phyloP scores from a whole-genome alignment of 345 rosid species.

The Laguncularia racemosa region DNA sequence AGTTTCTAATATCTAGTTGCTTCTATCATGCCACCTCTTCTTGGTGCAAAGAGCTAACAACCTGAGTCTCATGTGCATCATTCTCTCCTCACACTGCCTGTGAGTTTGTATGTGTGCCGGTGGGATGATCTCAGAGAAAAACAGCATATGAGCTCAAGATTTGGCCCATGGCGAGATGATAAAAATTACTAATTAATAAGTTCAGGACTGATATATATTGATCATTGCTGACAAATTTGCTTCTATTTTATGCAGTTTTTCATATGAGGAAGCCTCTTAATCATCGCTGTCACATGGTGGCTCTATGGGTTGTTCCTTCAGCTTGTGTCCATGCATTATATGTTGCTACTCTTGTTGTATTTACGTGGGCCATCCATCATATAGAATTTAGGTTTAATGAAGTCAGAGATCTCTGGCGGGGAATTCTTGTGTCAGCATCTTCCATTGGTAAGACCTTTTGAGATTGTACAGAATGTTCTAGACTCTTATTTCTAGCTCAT shows the following conservation, averaged over 20 bases:
- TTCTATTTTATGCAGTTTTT: slow-evolving; percentile 35
- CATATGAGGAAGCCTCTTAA: slow-evolving; percentile 60
- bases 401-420: slow-evolving; percentile 81
- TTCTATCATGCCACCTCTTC: too few species aligned
- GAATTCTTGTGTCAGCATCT: slow-evolving; percentile 59
- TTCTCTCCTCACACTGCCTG: too few species aligned
- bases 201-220: too few species aligned
- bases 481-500: not conserved
- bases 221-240: slow-evolving; percentile 13
- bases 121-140: too few species aligned
- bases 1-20: too few species aligned
- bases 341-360: slow-evolving; percentile 49
- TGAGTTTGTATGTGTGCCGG: too few species aligned
- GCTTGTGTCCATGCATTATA: slow-evolving; percentile 49
- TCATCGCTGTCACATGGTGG: slow-evolving; percentile 47
- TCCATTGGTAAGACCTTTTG: slow-evolving; percentile 39
- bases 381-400: slow-evolving; percentile 84
- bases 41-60: too few species aligned
- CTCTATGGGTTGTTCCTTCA: slow-evolving; percentile 47
- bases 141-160: too few species aligned
- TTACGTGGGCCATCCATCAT: slow-evolving; percentile 58
- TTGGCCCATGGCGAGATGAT: too few species aligned
- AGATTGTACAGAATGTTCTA: not conserved
- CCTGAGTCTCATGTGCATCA: too few species aligned
- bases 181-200: too few species aligned